A percentile compares a stretch with the other conserved stretches of the same genome.
Evolutionary conservation across 305 asterid genomes (phyloP).

Genomic region (Salvia sclarea): DNA sequence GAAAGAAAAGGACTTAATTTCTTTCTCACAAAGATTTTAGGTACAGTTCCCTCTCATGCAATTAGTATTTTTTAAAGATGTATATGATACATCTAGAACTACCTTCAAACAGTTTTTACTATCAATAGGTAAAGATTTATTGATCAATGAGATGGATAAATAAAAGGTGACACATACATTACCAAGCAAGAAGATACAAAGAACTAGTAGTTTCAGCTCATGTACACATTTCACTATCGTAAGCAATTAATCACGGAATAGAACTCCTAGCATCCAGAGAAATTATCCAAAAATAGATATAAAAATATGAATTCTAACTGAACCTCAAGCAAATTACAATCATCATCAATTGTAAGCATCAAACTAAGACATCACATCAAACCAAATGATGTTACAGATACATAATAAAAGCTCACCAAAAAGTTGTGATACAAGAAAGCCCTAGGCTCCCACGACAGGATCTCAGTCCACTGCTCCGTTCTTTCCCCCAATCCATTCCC

Average conservation of each 20-base stretch:
- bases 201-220: slow-evolving; percentile 18
- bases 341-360: slow-evolving; percentile 1
- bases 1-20: neutral
- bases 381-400: neutral
- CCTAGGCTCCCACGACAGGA: slow-evolving; percentile 60
- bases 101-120: neutral
- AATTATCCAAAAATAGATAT: neutral
- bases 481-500: slow-evolving; percentile 60
- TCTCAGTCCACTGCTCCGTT: slow-evolving; percentile 82
- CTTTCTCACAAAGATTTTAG: neutral
- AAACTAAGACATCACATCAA: neutral
- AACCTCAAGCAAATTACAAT: slow-evolving; percentile 7
- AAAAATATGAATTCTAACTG: neutral
- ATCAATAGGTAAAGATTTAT: neutral
- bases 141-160: neutral
- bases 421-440: slow-evolving; percentile 61
- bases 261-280: neutral
- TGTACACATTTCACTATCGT: neutral
- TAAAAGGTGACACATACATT: neutral
- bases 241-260: neutral
- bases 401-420: slow-evolving; percentile 57
- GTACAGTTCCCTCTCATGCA: neutral
- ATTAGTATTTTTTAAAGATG: neutral
- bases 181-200: slow-evolving; percentile 1
- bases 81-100: neutral